phyloP scores from a whole-genome alignment of 306 rosid species.

The Glycine latifolia region DNA sequence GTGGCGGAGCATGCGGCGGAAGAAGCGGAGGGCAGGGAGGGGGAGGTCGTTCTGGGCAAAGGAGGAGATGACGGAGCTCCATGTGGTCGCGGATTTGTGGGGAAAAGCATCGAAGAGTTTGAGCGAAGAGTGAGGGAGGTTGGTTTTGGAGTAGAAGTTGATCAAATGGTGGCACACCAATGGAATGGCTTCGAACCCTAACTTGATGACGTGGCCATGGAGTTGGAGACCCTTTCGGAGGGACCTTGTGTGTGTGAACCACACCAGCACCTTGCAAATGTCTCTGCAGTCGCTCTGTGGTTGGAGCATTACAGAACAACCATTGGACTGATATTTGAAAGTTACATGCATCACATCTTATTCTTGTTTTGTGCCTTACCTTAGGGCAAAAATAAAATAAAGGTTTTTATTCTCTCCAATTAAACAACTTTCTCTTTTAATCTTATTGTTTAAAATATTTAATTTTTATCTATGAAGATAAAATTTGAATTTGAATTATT shows the following conservation, averaged over 20 bases:
- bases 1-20: slow-evolving; percentile 68
- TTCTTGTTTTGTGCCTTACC: not conserved
- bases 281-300: slow-evolving; percentile 51
- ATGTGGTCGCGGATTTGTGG: slow-evolving; percentile 63
- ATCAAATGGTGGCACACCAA: slow-evolving; percentile 75
- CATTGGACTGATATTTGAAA: slow-evolving; percentile 74
- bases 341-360: slow-evolving; percentile 42
- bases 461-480: no score
- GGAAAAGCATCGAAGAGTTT: slow-evolving; percentile 62
- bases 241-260: slow-evolving; percentile 66
- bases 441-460: no score
- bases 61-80: slow-evolving; percentile 84
- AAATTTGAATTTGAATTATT: no score
- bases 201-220: slow-evolving; percentile 76
- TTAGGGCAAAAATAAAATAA: no score
- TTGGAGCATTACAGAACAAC: slow-evolving; percentile 46
- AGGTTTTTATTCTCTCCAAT: no score
- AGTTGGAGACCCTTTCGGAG: slow-evolving; percentile 76
- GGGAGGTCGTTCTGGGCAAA: slow-evolving; percentile 86
- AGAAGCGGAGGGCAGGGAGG: slow-evolving; percentile 57
- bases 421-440: no score
- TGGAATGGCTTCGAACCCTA: slow-evolving; percentile 66
- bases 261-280: slow-evolving; percentile 63
- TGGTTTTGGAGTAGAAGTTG: slow-evolving; percentile 79
- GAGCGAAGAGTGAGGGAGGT: slow-evolving; percentile 61